A percentile compares a stretch with the other conserved stretches of the same genome.
These are phyloP conservation scores for Lolium multiflorum DNA, from an alignment of 176 grass and related monocot species.

Conservation along the genomic window DNA sequence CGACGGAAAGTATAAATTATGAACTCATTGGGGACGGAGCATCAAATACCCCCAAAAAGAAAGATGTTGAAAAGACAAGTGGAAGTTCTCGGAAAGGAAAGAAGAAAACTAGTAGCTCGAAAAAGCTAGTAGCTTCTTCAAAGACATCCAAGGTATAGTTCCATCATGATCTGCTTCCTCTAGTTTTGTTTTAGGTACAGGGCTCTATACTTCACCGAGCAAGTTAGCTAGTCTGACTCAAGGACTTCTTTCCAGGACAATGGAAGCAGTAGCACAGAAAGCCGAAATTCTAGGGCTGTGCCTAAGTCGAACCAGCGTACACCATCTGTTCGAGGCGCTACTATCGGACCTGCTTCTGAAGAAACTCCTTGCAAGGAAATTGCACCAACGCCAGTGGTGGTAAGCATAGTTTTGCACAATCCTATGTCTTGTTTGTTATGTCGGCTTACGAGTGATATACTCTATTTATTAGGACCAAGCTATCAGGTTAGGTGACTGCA, in stretches of 20 bases:
- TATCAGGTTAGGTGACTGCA: slow-evolving; percentile 51
- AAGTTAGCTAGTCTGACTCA: slow-evolving; percentile 27
- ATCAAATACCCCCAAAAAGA: slow-evolving; percentile 53
- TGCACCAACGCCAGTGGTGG: slow-evolving; percentile 38
- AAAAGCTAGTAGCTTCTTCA: slow-evolving; percentile 54
- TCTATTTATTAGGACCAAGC: slow-evolving; percentile 60
- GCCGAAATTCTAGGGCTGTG: slow-evolving; percentile 44
- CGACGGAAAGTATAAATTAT: slow-evolving; percentile 76
- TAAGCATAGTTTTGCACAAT: slow-evolving; percentile 42
- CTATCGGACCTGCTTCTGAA: slow-evolving; percentile 29
- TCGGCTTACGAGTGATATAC: slow-evolving; percentile 27
- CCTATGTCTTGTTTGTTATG: slow-evolving; percentile 27
- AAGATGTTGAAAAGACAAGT: slow-evolving; percentile 51
- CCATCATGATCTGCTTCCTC: slow-evolving; percentile 24
- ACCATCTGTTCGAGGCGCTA: slow-evolving; percentile 40
- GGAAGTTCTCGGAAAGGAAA: slow-evolving; percentile 79
- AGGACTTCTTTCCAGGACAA: slow-evolving; percentile 52
- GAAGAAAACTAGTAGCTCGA: slow-evolving; percentile 71
- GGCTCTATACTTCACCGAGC: slow-evolving; percentile 41
- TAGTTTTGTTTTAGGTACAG: slow-evolving; percentile 32
- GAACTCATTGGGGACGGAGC: slow-evolving; percentile 85
- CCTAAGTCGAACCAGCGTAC: slow-evolving; percentile 37
- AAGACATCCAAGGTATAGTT: slow-evolving; percentile 68
- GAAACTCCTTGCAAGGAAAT: slow-evolving; percentile 51
- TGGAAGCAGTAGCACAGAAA: slow-evolving; percentile 55